Conservation (phyloP, 352 stramenopile genomes). For the Phytophthora meadii region DNA sequence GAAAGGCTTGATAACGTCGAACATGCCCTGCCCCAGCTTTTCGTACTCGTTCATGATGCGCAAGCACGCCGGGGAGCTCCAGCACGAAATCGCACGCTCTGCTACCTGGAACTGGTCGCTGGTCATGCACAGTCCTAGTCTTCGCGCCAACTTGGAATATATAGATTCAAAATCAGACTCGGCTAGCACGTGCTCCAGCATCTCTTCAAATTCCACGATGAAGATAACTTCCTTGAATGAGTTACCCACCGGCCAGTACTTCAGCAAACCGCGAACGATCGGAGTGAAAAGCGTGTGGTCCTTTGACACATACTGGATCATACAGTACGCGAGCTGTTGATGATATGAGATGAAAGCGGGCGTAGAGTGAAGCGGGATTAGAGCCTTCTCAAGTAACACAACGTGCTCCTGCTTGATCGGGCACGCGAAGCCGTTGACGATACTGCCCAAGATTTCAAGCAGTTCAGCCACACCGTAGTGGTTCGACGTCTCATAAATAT, state of each 20-base stretch:
- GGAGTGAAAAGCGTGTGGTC: conserved; percentile 87
- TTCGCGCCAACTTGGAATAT: conserved; percentile 57
- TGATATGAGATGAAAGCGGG: conserved; percentile 90
- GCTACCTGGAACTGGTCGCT: conserved; percentile 88
- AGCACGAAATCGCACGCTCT: conserved; percentile 85
- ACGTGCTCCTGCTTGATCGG: conserved; percentile 92
- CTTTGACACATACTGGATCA: conserved; percentile 92
- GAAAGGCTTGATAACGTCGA: conserved; percentile 82
- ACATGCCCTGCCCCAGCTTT: conserved; percentile 85
- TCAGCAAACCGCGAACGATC: conserved; percentile 79
- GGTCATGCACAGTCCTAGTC: conserved; percentile 80
- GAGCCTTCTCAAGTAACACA: conserved; percentile 79
- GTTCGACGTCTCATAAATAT: conserved; percentile 93
- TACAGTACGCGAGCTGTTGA: conserved; percentile 89
- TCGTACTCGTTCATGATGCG: conserved; percentile 93
- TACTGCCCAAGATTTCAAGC: conserved; percentile 88
- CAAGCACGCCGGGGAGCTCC: conserved; percentile 78
- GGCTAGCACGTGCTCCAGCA: conserved; percentile 87
- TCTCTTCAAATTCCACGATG: conserved; percentile 89
- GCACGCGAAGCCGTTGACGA: conserved; percentile 91
- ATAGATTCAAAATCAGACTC: conserved; percentile 82
- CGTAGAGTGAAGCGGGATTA: conserved; percentile 88
- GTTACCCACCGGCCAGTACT: conserved; percentile 89
- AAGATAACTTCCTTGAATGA: conserved; percentile 92
- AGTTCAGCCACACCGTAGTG: conserved; percentile 90